phyloP scores from a whole-genome alignment of 441 rosid species.

The Gossypium davidsonii region DNA sequence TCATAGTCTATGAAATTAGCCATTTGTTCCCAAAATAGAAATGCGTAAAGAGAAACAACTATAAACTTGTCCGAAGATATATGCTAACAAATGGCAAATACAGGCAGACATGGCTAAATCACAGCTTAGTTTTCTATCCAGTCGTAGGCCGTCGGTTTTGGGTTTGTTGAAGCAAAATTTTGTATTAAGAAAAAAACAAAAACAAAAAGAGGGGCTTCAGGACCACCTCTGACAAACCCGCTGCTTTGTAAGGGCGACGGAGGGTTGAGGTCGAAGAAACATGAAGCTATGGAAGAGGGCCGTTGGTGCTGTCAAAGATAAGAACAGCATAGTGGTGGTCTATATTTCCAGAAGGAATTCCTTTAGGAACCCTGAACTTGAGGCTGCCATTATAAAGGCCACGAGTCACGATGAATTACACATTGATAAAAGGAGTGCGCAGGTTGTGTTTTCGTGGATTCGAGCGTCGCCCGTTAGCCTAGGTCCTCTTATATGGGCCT shows the following conservation, averaged over 20 bases:
- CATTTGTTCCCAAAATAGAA: not conserved
- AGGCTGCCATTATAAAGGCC: slow-evolving; percentile 62
- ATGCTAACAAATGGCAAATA: not conserved
- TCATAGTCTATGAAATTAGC: not conserved
- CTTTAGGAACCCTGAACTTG: slow-evolving; percentile 45
- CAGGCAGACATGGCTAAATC: not conserved
- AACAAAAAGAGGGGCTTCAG: not conserved
- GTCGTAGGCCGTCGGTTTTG: not conserved
- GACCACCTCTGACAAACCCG: not conserved
- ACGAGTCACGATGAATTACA: slow-evolving; percentile 56
- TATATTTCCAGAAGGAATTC: slow-evolving; percentile 24
- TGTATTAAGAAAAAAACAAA: not conserved
- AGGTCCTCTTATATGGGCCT: slow-evolving; percentile 36
- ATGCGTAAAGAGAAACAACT: not conserved
- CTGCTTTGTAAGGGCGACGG: not conserved
- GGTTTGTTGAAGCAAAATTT: not conserved
- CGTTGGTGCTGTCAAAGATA: slow-evolving; percentile 63
- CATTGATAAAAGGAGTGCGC: slow-evolving; percentile 56
- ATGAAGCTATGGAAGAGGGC: slow-evolving; percentile 70
- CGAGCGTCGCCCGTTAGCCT: slow-evolving; percentile 53
- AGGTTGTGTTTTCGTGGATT: slow-evolving; percentile 57
- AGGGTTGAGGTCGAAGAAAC: not conserved
- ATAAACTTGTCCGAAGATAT: not conserved
- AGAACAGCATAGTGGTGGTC: slow-evolving; percentile 43
- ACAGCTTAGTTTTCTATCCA: not conserved